phyloP scores from a whole-genome alignment of 768 basidiomycete species.

The Mycena pura region DNA sequence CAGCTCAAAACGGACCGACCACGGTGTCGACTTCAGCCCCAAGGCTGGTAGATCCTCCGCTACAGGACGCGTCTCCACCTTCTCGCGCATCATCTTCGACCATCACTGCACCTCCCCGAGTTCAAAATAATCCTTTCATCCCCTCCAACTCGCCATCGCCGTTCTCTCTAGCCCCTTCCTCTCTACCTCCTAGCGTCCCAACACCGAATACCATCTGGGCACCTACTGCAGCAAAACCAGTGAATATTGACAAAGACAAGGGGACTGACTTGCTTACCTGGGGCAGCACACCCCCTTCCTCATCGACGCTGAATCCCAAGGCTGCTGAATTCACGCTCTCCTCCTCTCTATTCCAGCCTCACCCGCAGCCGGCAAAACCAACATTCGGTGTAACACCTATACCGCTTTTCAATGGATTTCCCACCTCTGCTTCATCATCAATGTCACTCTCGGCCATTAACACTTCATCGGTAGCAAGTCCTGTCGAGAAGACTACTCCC shows the following conservation, averaged over 20 bases:
- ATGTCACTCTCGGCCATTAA: slow-evolving; percentile 30
- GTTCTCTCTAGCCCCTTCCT: slow-evolving; percentile 29
- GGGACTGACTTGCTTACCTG: slow-evolving; percentile 6
- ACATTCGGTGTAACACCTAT: slow-evolving; percentile 27
- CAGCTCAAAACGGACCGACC: neutral
- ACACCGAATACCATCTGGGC: slow-evolving; percentile 22
- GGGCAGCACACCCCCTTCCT: neutral
- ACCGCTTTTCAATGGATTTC: slow-evolving; percentile 24
- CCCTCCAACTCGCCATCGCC: slow-evolving; percentile 21
- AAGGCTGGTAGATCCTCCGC: neutral
- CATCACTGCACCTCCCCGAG: slow-evolving; percentile 19
- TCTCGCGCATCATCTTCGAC: slow-evolving; percentile 12
- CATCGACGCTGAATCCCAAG: slow-evolving; percentile 17
- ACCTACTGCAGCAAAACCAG: slow-evolving; percentile 16
- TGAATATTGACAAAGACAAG: slow-evolving; percentile 16
- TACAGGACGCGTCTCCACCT: slow-evolving; percentile 26
- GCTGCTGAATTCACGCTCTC: slow-evolving; percentile 23
- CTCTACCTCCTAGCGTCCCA: slow-evolving; percentile 24
- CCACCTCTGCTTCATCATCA: slow-evolving; percentile 17
- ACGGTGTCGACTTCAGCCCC: neutral
- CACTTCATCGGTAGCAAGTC: slow-evolving; percentile 27
- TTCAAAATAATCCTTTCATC: slow-evolving; percentile 22
- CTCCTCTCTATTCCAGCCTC: slow-evolving; percentile 12
- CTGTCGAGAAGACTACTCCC: slow-evolving; percentile 31
- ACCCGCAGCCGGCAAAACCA: slow-evolving; percentile 17